These are phyloP conservation scores for Pseudonitzschia delicatissima DNA, from an alignment of 108 stramenopile genomes.

Conservation along the genomic window DNA sequence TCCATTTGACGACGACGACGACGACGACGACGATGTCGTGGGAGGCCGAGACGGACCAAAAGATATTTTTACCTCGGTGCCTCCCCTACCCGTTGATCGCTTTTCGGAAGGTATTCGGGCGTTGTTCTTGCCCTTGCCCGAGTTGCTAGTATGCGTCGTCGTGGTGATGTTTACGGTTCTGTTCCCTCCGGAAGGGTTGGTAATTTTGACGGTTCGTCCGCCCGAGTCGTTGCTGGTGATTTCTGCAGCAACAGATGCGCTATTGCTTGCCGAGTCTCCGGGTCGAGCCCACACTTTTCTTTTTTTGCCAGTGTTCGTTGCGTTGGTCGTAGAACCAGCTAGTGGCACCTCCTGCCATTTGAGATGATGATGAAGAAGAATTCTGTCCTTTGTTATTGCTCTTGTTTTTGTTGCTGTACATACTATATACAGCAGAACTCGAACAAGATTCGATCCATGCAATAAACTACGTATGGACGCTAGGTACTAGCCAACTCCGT, in stretches of 20 bases:
- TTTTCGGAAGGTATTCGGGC: not conserved
- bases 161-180: not conserved
- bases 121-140: not conserved
- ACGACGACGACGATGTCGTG: not conserved
- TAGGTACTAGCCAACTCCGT: too few species aligned
- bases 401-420: too few species aligned
- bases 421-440: too few species aligned
- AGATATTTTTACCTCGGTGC: conserved; percentile 26
- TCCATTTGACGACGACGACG: not conserved
- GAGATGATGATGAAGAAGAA: too few species aligned
- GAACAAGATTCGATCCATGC: too few species aligned
- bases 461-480: too few species aligned
- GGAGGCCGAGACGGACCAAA: conserved; percentile 37
- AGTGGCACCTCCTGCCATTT: too few species aligned
- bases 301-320: conserved; percentile 12
- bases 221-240: not conserved
- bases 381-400: too few species aligned
- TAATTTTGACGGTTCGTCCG: not conserved
- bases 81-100: conserved; percentile 5
- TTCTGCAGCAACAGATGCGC: not conserved
- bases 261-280: not conserved
- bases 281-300: conserved; percentile 7
- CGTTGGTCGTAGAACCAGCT: not conserved
- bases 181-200: not conserved
- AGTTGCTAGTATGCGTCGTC: not conserved